Conservation (phyloP, 164 flowering plant genomes). For the Euptelea pleiosperma region DNA sequence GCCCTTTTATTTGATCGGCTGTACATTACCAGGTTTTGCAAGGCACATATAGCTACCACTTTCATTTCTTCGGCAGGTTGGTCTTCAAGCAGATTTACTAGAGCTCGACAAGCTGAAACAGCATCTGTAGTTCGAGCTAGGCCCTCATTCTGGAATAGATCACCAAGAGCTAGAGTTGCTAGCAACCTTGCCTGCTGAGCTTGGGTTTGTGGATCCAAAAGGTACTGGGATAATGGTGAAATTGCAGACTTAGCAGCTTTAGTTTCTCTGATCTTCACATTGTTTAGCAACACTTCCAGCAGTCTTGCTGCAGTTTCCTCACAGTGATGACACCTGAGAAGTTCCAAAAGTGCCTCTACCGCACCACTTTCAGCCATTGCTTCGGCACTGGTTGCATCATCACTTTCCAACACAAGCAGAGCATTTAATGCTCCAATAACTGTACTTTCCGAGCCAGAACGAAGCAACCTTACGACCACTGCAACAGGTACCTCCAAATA, state of each 20-base stretch:
- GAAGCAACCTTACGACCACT: conserved; percentile 87
- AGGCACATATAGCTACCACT: conserved; percentile 95
- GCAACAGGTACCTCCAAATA: conserved; percentile 96
- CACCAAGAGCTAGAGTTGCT: conserved; percentile 95
- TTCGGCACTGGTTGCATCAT: conserved; percentile 92
- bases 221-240: conserved; percentile 86
- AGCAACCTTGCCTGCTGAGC: conserved; percentile 88
- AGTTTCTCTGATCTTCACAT: conserved; percentile 82
- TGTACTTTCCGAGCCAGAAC: conserved; percentile 80
- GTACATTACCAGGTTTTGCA: conserved; percentile 96
- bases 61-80: conserved; percentile 99
- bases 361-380: conserved; percentile 99
- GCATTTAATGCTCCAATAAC: conserved; percentile 87
- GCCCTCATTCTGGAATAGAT: conserved; percentile 89
- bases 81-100: conserved; percentile 93
- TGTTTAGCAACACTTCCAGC: too few relatives aligned
- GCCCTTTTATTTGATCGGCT: conserved; percentile 96
- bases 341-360: too few relatives aligned
- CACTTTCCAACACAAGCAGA: conserved; percentile 89
- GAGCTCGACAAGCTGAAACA: conserved; percentile 93
- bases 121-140: conserved; percentile 89
- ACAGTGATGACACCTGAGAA: too few relatives aligned
- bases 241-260: conserved; percentile 84
- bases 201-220: conserved; percentile 97
- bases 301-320: too few relatives aligned